Base-by-base conservation (phyloP, 1,139 yeast genomes). In the Yamadazyma sp. region DNA sequence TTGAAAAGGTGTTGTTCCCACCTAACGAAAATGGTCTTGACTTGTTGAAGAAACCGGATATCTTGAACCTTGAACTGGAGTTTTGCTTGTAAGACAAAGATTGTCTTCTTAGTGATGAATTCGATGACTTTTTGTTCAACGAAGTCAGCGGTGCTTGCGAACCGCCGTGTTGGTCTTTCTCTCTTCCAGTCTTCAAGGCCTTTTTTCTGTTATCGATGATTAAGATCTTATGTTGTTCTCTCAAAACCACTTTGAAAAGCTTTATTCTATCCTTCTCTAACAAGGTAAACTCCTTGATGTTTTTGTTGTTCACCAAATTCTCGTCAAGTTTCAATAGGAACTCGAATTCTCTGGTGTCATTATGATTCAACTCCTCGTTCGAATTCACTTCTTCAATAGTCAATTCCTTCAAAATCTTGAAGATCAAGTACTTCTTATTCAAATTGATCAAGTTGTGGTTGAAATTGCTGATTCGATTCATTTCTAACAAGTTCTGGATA, bases 331-430 rank as follows among this genome's bases (percentile, higher is more conserved):
- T 68, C 44, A 72, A 59, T 41, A 73, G 60, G 44, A 73, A 73
- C 33, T 72, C 77, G 54, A 73, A 73, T 43, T 73, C 78, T 36
- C 66, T 55, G 3, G 73, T 63, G 29, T 70, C 76, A 46, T 63
- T 65, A 43, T 56, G 62, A 24, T 54, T 53, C 10, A 56, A 50
- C 10, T 56, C 66, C 17, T 50, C 53, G 24, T 46, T 46, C 5
- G 53, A 45, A 24, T 42, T 46, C 1, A 34, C 11, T 32, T 69
- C 75, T 46, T 69, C 76, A 30, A 71, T 59, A 4, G 69, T 63
- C 31, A 72, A 58, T 46, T 69, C 76, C 46, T 67, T 66, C 38
- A 72, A 59, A 22, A 72, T 53, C 48, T 67, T 69, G 55, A 61
- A 73, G 11, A 69, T 59, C 31, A 73, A 55, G 47, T 70, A 71